Evolutionary conservation across 352 stramenopile genomes (phyloP).

Genomic region (Phytophthora cajani): DNA sequence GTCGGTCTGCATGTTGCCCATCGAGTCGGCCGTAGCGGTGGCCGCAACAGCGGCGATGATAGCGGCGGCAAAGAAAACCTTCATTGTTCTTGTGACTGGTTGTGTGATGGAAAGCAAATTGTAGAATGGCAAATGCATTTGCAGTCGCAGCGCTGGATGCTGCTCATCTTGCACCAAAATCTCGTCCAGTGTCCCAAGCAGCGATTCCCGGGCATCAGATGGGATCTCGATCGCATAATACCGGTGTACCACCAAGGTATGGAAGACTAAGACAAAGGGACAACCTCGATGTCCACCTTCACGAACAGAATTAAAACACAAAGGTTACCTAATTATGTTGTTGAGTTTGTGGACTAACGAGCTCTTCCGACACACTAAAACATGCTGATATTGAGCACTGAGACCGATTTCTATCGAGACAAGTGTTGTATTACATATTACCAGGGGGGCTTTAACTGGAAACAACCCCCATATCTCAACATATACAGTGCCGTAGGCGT

Average conservation of each 20-base stretch:
- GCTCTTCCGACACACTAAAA: no score
- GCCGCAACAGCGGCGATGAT: slow-evolving; percentile 24
- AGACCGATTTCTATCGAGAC: background rate
- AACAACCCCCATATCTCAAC: no score
- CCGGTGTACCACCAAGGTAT: no score
- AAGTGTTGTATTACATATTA: background rate
- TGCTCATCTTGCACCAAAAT: slow-evolving; percentile 32
- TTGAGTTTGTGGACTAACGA: background rate
- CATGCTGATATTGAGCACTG: background rate
- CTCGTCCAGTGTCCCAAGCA: slow-evolving; percentile 22
- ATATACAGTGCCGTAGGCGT: no score
- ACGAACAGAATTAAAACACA: background rate
- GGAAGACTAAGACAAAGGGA: slow-evolving; percentile 21
- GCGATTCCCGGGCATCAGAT: slow-evolving; percentile 22
- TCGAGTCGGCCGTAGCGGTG: slow-evolving; percentile 28
- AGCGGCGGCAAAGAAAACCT: slow-evolving; percentile 28
- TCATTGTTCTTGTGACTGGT: slow-evolving; percentile 30
- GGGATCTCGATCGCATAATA: slow-evolving; percentile 23
- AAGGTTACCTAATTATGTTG: slow-evolving; percentile 21
- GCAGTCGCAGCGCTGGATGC: background rate
- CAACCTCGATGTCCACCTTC: slow-evolving; percentile 14
- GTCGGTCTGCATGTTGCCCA: slow-evolving; percentile 19
- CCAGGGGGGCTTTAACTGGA: no score
- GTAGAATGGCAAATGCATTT: slow-evolving; percentile 27
- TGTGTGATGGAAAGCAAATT: slow-evolving; percentile 29